phyloP scores from a whole-genome alignment of 768 basidiomycete genomes.

The Boletus vinaceobasis region DNA sequence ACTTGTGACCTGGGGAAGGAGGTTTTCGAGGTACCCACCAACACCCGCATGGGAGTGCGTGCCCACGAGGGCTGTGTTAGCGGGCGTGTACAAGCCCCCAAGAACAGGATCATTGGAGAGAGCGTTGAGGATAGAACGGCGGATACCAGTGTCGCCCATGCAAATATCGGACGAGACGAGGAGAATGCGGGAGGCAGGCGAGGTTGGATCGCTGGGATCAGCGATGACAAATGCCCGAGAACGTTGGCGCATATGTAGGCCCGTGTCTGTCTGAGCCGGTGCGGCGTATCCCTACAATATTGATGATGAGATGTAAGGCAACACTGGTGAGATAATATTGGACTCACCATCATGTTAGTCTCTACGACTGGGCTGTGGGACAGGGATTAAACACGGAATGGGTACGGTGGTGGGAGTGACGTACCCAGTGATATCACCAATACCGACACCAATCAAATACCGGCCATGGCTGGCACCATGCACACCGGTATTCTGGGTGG shows the following conservation, averaged over 20 bases:
- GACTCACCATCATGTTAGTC: constrained; percentile 87
- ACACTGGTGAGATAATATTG: neutral
- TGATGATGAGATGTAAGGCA: neutral
- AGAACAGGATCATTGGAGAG: constrained; percentile 48
- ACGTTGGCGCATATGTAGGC: constrained; percentile 76
- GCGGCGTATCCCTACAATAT: constrained; percentile 60
- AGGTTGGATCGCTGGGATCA: constrained; percentile 32
- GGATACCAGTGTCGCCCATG: constrained; percentile 77
- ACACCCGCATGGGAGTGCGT: constrained; percentile 78
- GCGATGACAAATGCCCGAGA: constrained; percentile 76
- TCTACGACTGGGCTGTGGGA: constrained; percentile 64
- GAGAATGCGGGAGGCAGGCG: constrained; percentile 56
- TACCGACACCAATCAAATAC: constrained; percentile 32
- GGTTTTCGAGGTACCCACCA: constrained; percentile 74
- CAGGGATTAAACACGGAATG: neutral
- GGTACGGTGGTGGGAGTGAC: neutral
- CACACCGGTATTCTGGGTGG: neutral
- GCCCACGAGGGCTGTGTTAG: constrained; percentile 72
- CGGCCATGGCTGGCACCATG: constrained; percentile 7
- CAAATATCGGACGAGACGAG: constrained; percentile 83
- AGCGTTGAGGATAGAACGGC: constrained; percentile 60
- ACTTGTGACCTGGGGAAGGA: constrained; percentile 73
- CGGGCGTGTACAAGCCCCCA: constrained; percentile 61
- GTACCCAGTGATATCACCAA: constrained; percentile 74
- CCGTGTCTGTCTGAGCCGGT: constrained; percentile 62